Base-by-base conservation (phyloP, 139 green algal species). In the Picochlorum costavermella region DNA sequence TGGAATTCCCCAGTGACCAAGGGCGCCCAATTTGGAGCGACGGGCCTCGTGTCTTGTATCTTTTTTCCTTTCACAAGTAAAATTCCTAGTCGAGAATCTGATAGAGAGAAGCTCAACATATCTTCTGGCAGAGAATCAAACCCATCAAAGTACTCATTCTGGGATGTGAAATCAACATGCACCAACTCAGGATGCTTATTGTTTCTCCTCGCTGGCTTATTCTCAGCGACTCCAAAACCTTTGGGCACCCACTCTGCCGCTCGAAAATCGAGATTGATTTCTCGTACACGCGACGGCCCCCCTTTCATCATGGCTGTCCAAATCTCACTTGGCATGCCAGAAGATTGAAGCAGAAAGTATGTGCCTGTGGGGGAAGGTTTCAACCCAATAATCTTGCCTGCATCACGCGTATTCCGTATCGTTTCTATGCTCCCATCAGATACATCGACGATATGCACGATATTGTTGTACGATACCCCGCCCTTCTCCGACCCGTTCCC, bases 241-340 rank as follows among this genome's bases (percentile, higher is more conserved):
- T 53, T 23, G 5, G 46, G 46, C 50, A 86, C 63, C 87, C 87
- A 94, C 66, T 92, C 87, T 20, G 90, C 83, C 23, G 84, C 73
- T 6, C 75, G 83, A 74, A 92, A 90, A 14, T 80, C 80, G 29
- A 91, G 74, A 69, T 94, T 83, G n/a, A 94, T 66, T 46, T 89
- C 68, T 6, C 84, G 66, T 25, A 92, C 58, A 0, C 86, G 71
- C 16, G n/a, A 11, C 2, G 85, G 80, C 44, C 20, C 13, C 0
- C 17, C 50, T 14, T 45, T 48, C 14, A 36, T 28, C 40, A 61
- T 65, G 56, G 86, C 82, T 28, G 71, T 63, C 87, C 87, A 94
- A 25, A 93, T 77, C 75, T 94, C 87, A 26, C 82, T 79, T 11
- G 87, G 82, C 2, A 80, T 75, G 0, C 75, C 80, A 43, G 81